Percentiles rank a stretch among this genome's conserved stretches.
Evolutionary conservation across 2,329 filamentous ascomycete genomes (phyloP).

Genomic region (Cadophora sp.): DNA sequence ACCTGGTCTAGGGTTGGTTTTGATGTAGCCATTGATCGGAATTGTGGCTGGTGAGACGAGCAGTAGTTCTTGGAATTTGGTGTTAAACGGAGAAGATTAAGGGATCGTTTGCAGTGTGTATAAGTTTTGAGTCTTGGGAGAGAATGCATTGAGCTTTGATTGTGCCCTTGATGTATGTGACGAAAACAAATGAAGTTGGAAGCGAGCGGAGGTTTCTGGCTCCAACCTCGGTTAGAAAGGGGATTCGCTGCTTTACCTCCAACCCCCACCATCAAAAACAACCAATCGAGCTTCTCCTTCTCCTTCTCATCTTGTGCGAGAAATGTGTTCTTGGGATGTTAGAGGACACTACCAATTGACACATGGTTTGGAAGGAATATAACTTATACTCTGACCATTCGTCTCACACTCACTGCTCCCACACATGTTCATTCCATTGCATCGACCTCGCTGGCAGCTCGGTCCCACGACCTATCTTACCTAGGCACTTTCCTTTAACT

Average conservation of each 20-base stretch:
- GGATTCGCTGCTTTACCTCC: conserved; percentile 4
- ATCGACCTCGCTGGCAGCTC: too few relatives aligned
- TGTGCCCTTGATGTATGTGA: background rate
- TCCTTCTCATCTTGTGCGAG: too few relatives aligned
- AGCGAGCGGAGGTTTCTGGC: background rate
- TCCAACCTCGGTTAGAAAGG: conserved; percentile 11
- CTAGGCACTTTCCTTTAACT: too few relatives aligned
- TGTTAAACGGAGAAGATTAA: background rate
- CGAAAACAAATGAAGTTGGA: conserved; percentile 5
- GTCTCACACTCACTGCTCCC: too few relatives aligned
- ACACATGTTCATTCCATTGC: too few relatives aligned
- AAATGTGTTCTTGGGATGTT: too few relatives aligned
- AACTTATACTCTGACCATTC: too few relatives aligned
- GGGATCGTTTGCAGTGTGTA: background rate
- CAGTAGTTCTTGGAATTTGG: background rate
- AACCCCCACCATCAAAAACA: background rate
- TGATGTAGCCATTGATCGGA: conserved; percentile 17
- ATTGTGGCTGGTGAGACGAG: background rate
- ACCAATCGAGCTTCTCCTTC: too few relatives aligned
- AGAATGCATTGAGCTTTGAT: background rate
- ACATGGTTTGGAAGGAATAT: too few relatives aligned
- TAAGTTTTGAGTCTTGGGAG: background rate
- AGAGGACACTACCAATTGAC: too few relatives aligned
- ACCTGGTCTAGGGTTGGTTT: conserved; percentile 24
- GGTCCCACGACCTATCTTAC: too few relatives aligned